Evolutionary conservation across 306 rosid genomes (phyloP).

Genomic region (Corylus americana): DNA sequence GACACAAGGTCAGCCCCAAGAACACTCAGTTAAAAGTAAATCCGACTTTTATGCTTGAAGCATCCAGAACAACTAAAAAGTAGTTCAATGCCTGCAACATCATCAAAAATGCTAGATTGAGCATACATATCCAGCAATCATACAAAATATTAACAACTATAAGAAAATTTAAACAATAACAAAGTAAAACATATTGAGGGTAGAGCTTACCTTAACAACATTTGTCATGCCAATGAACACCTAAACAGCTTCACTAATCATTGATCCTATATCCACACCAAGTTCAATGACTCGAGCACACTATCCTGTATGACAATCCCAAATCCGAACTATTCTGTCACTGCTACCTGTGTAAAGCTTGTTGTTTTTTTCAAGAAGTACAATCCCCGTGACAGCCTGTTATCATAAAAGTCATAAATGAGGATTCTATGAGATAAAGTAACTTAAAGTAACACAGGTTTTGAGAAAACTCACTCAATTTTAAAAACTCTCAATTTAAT

Average conservation of each 20-base stretch:
- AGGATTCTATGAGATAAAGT: too few relatives aligned
- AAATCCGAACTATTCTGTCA: constrained; percentile 40
- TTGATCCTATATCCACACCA: constrained; percentile 37
- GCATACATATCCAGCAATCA: too few relatives aligned
- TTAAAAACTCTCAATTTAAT: too few relatives aligned
- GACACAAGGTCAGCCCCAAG: too few relatives aligned
- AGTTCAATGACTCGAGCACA: constrained; percentile 31
- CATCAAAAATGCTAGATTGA: not conserved
- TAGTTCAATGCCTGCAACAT: constrained; percentile 37
- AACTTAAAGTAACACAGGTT: too few relatives aligned
- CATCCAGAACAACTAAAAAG: too few relatives aligned
- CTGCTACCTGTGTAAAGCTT: constrained; percentile 47
- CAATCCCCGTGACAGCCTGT: too few relatives aligned
- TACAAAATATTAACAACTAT: too few relatives aligned
- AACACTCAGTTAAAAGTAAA: too few relatives aligned
- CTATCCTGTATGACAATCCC: constrained; percentile 51
- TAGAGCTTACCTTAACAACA: constrained; percentile 39
- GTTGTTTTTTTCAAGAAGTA: constrained; percentile 13
- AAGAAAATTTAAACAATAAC: not conserved
- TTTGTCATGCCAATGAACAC: constrained; percentile 45
- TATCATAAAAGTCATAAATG: too few relatives aligned
- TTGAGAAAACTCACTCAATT: too few relatives aligned
- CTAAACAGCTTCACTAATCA: constrained; percentile 48
- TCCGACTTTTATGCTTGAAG: too few relatives aligned
- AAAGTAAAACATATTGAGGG: constrained; percentile 10